phyloP scores from a whole-genome alignment of 768 basidiomycete genomes.

The Naematelia aurantialba region DNA sequence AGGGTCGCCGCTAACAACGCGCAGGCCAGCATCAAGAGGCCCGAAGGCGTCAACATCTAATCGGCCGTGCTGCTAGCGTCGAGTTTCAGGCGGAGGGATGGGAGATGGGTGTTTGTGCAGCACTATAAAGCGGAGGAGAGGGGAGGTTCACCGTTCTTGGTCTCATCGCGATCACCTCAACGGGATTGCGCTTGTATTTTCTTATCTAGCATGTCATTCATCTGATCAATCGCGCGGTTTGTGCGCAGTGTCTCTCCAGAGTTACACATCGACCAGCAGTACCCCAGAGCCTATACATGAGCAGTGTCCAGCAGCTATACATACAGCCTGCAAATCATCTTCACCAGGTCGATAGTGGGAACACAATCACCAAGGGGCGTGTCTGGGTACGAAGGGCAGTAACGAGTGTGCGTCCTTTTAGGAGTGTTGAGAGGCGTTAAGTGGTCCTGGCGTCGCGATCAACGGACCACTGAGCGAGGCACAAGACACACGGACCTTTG shows the following conservation, averaged over 20 bases:
- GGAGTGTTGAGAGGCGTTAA: too few species aligned
- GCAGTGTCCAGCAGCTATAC: background rate
- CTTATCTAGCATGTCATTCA: constrained; percentile 11
- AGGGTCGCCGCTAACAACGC: background rate
- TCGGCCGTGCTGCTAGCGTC: background rate
- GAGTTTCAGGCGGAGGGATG: background rate
- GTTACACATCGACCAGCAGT: too few species aligned
- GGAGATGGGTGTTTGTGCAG: too few species aligned
- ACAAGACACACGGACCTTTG: too few species aligned
- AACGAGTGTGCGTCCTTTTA: too few species aligned
- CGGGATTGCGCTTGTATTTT: constrained; percentile 8
- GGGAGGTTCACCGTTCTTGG: background rate
- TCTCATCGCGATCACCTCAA: constrained; percentile 11
- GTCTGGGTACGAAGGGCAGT: too few species aligned
- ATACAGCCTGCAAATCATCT: too few species aligned
- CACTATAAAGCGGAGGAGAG: background rate
- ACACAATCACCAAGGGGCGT: too few species aligned
- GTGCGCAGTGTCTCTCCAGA: too few species aligned
- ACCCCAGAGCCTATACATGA: background rate
- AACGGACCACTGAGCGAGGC: too few species aligned
- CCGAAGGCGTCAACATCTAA: constrained; percentile 41
- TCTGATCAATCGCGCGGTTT: constrained; percentile 2
- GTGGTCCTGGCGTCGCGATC: too few species aligned
- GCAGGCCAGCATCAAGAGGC: constrained; percentile 42
- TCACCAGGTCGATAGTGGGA: too few species aligned